Evolutionary conservation across 176 grass and related monocot genomes (phyloP).

Genomic region (Triticum dicoccoides): DNA sequence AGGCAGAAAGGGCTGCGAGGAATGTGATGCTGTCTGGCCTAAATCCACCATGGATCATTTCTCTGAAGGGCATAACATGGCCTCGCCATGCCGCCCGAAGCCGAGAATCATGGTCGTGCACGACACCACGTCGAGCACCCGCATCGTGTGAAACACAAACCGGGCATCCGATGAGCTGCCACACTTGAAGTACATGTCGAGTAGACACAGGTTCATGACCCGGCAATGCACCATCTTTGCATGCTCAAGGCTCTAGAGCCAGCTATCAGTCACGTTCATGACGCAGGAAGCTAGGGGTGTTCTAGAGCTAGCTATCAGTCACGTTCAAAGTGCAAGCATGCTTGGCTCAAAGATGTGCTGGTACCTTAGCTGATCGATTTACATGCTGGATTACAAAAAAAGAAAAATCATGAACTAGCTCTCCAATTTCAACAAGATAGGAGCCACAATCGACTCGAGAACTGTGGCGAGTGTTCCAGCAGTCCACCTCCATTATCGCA

Average conservation of each 20-base stretch:
- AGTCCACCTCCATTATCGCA: too few species aligned
- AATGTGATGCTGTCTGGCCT: slow-evolving; percentile 22
- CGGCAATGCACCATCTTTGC: slow-evolving; percentile 39
- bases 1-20: slow-evolving; percentile 36
- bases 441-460: too few species aligned
- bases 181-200: slow-evolving; percentile 62
- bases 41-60: slow-evolving; percentile 16
- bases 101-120: slow-evolving; percentile 33
- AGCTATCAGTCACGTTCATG: too few species aligned
- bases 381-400: too few species aligned
- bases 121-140: slow-evolving; percentile 5
- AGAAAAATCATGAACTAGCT: too few species aligned
- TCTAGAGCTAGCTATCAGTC: too few species aligned
- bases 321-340: too few species aligned
- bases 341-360: too few species aligned
- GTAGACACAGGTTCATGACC: slow-evolving; percentile 18
- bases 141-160: slow-evolving; percentile 4
- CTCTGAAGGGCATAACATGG: slow-evolving; percentile 13
- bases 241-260: not conserved
- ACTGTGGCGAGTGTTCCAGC: too few species aligned
- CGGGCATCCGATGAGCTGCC: slow-evolving; percentile 30
- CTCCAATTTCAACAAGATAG: too few species aligned
- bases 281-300: too few species aligned
- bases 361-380: too few species aligned
- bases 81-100: slow-evolving; percentile 3